phyloP scores from a whole-genome alignment of 164 flowering plant species.

The Pachysandra terminalis region DNA sequence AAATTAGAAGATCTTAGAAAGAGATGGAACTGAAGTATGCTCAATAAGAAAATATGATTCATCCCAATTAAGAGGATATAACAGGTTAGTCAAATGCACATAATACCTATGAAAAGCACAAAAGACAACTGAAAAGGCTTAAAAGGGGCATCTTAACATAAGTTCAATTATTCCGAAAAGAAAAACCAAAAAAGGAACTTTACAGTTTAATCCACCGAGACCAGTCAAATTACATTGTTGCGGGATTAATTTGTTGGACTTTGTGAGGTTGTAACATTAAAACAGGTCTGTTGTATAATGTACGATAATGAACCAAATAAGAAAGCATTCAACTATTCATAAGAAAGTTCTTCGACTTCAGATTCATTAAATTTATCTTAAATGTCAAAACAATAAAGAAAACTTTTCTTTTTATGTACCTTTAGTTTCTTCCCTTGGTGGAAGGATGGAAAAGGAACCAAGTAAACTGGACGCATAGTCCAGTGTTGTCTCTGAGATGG shows the following conservation, averaged over 20 bases:
- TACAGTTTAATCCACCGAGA: neutral
- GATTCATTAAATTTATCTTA: neutral
- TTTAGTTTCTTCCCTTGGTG: slow-evolving; percentile 49
- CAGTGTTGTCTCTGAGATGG: slow-evolving; percentile 73
- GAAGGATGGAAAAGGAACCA: slow-evolving; percentile 67
- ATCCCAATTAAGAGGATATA: neutral
- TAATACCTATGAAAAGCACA: too few species aligned
- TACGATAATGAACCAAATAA: neutral
- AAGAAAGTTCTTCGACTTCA: too few species aligned
- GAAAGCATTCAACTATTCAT: neutral
- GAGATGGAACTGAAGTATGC: too few species aligned
- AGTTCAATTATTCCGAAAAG: too few species aligned
- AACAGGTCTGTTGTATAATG: too few species aligned
- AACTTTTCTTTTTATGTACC: slow-evolving; percentile 31
- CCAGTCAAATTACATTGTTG: too few species aligned
- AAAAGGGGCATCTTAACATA: too few species aligned
- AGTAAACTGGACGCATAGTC: slow-evolving; percentile 64
- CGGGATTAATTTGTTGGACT: too few species aligned
- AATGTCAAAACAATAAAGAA: neutral
- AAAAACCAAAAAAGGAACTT: too few species aligned
- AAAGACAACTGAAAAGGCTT: too few species aligned
- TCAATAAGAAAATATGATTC: neutral
- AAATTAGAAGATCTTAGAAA: neutral
- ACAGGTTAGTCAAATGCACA: too few species aligned
- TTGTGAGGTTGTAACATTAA: too few species aligned